phyloP scores from a whole-genome alignment of 2,329 filamentous ascomycete species.

The Eurotiales sp. region DNA sequence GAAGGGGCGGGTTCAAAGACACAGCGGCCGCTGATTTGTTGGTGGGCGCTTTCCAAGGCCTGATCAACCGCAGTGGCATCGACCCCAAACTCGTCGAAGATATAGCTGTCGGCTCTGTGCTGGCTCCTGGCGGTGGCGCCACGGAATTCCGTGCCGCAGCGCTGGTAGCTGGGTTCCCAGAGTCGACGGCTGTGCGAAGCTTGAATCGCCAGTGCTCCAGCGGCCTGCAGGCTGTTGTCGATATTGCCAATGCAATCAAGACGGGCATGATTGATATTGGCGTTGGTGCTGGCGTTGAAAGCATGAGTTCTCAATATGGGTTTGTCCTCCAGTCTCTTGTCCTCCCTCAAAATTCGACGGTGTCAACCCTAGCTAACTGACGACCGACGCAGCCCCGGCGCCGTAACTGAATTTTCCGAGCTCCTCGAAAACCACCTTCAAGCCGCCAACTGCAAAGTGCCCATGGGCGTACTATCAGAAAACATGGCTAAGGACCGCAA shows the following conservation, averaged over 20 bases:
- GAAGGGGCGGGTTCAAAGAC: constrained; percentile 94
- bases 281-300: constrained; percentile 91
- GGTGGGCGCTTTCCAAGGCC: constrained; percentile 72
- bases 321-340: constrained; percentile 42
- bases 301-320: constrained; percentile 92
- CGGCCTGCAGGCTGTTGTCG: constrained; percentile 86
- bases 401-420: constrained; percentile 90
- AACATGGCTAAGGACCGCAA: constrained; percentile 85
- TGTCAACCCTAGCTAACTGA: no score
- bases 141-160: constrained; percentile 95
- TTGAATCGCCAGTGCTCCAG: constrained; percentile 94
- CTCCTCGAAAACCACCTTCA: constrained; percentile 76
- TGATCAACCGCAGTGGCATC: constrained; percentile 82
- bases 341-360: no score
- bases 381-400: constrained; percentile 57
- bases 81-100: constrained; percentile 87
- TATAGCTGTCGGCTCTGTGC: constrained; percentile 84
- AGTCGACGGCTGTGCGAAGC: constrained; percentile 75
- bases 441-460: constrained; percentile 92
- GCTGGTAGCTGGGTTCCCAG: constrained; percentile 86
- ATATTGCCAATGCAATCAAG: constrained; percentile 90
- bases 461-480: constrained; percentile 92
- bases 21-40: constrained; percentile 83
- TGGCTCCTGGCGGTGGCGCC: constrained; percentile 88
- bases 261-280: constrained; percentile 92